A percentile compares a stretch with the other conserved stretches of the same genome.
Evolutionary conservation across 2,329 filamentous ascomycete genomes (phyloP).

Genomic region (Trichophyton rubrum): DNA sequence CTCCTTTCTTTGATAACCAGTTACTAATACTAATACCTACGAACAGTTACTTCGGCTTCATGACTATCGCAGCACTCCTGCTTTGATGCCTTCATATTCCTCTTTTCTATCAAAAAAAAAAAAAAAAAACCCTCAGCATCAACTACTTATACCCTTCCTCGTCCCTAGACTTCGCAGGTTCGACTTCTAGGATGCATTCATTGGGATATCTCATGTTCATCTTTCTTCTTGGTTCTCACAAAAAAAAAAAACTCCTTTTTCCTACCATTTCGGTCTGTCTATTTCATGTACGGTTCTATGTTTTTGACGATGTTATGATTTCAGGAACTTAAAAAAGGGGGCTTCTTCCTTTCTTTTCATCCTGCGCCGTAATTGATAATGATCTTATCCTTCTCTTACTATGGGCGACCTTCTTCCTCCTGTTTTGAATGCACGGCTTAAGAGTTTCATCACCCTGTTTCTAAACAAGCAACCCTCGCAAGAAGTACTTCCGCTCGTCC

Average conservation of each 20-base stretch:
- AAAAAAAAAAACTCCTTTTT: neutral
- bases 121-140: neutral
- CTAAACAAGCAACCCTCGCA: neutral
- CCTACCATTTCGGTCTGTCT: neutral
- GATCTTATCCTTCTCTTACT: neutral
- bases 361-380: neutral
- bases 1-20: neutral
- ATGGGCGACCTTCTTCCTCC: no score
- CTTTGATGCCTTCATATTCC: conserved; percentile 18
- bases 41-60: conserved; percentile 30
- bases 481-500: no score
- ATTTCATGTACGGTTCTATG: neutral
- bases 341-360: neutral
- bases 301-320: neutral
- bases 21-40: conserved; percentile 1
- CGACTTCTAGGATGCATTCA: neutral
- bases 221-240: neutral
- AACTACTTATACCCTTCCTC: neutral
- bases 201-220: conserved; percentile 2
- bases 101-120: neutral
- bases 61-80: conserved; percentile 28
- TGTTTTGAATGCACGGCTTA: neutral
- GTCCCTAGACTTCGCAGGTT: neutral
- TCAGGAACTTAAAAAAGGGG: neutral
- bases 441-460: neutral